Evolutionary conservation across 495 filamentous ascomycete genomes (phyloP).

Genomic region (Friedmanniomyces simplex): DNA sequence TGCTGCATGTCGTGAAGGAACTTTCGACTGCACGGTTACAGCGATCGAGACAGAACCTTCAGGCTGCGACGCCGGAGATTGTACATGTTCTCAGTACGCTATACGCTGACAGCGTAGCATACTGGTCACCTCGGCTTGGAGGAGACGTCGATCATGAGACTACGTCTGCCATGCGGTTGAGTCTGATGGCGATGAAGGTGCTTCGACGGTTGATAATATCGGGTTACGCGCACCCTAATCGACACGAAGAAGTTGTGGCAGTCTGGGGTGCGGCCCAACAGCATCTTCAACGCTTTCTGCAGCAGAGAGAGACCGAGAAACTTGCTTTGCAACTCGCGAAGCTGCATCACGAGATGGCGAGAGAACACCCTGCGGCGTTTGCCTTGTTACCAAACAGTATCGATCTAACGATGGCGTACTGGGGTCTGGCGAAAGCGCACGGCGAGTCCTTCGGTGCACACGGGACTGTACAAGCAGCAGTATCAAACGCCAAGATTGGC

Average conservation of each 20-base stretch:
- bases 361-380: conserved; percentile 66
- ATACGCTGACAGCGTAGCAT: conserved; percentile 61
- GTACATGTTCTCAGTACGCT: conserved; percentile 64
- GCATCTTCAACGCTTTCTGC: conserved; percentile 60
- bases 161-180: conserved; percentile 57
- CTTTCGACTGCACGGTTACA: conserved; percentile 66
- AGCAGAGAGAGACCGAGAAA: conserved; percentile 54
- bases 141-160: conserved; percentile 41
- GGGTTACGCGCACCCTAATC: conserved; percentile 75
- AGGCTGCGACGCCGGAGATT: conserved; percentile 66
- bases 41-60: conserved; percentile 57
- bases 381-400: conserved; percentile 67
- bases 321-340: conserved; percentile 85
- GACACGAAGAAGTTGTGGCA: conserved; percentile 57
- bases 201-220: conserved; percentile 67
- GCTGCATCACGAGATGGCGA: conserved; percentile 76
- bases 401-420: conserved; percentile 65
- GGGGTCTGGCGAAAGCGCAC: conserved; percentile 65
- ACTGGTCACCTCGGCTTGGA: conserved; percentile 50
- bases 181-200: conserved; percentile 65
- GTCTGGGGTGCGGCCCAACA: conserved; percentile 64
- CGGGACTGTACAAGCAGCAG: conserved; percentile 22
- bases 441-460: conserved; percentile 57
- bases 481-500: conserved; percentile 31
- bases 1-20: conserved; percentile 83